Conservation (phyloP, 2,329 filamentous ascomycete genomes). For the Trichophyton schoenleinii region DNA sequence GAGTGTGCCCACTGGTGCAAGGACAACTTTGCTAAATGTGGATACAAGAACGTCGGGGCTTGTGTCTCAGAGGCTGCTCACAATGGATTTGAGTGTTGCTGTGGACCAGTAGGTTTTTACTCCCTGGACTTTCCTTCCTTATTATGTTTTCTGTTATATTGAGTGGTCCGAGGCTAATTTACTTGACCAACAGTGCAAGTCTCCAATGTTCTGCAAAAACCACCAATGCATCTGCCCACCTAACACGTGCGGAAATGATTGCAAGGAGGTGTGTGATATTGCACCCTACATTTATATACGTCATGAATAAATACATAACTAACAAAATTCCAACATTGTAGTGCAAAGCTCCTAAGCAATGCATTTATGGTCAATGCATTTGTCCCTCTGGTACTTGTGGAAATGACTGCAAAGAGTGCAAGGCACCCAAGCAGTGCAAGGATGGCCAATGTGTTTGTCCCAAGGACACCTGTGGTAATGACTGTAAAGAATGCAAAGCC, state of each 20-base stretch:
- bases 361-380: background rate
- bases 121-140: background rate
- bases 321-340: background rate
- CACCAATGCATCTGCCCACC: background rate
- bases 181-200: background rate
- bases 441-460: background rate
- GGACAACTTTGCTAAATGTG: slow-evolving; percentile 2
- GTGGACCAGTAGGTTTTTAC: background rate
- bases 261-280: background rate
- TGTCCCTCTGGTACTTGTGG: background rate
- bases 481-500: background rate
- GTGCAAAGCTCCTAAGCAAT: background rate
- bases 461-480: background rate
- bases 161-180: background rate
- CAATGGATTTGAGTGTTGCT: background rate
- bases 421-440: background rate
- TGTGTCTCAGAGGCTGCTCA: background rate
- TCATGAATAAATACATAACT: background rate
- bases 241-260: background rate
- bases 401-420: background rate
- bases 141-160: background rate
- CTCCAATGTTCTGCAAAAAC: background rate
- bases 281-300: background rate
- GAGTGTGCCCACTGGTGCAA: background rate
- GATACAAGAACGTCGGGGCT: background rate